phyloP scores from a whole-genome alignment of 495 filamentous ascomycete species.

The Trichoderma orchidacearum region DNA sequence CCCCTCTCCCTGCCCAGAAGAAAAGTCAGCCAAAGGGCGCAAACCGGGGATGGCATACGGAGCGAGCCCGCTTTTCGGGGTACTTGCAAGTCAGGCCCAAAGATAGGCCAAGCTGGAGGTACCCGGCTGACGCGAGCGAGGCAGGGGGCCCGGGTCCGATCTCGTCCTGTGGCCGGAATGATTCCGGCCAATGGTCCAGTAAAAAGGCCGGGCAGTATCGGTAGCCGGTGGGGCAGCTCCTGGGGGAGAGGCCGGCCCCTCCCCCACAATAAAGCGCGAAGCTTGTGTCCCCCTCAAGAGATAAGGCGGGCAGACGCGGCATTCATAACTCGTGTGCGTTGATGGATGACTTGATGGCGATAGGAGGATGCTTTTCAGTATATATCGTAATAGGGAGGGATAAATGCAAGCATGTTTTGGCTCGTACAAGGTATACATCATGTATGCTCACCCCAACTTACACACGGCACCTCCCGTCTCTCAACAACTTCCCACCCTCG shows the following conservation, averaged over 20 bases:
- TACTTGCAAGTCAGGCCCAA: neutral
- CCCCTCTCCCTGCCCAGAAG: too few species aligned
- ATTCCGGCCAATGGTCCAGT: constrained; percentile 16
- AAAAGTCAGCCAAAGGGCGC: too few species aligned
- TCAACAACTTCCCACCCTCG: neutral
- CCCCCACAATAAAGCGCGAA: neutral
- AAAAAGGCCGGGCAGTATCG: constrained; percentile 4
- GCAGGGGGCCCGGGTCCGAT: neutral
- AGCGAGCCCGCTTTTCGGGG: neutral
- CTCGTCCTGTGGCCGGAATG: constrained; percentile 14
- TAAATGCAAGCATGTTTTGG: neutral
- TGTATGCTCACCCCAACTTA: neutral
- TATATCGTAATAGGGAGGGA: neutral
- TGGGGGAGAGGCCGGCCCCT: neutral
- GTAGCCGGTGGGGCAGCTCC: neutral
- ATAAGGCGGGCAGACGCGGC: neutral
- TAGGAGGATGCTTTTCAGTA: too few species aligned
- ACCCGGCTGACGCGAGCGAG: neutral
- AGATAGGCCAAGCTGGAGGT: neutral
- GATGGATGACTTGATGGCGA: too few species aligned
- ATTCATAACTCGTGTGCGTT: too few species aligned
- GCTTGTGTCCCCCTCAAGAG: neutral
- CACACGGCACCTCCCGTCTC: neutral
- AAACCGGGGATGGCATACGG: too few species aligned
- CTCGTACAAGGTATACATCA: too few species aligned